These are phyloP conservation scores for Arthrinium puccinioides DNA, from an alignment of 2,329 filamentous ascomycete genomes.

Conservation along the genomic window DNA sequence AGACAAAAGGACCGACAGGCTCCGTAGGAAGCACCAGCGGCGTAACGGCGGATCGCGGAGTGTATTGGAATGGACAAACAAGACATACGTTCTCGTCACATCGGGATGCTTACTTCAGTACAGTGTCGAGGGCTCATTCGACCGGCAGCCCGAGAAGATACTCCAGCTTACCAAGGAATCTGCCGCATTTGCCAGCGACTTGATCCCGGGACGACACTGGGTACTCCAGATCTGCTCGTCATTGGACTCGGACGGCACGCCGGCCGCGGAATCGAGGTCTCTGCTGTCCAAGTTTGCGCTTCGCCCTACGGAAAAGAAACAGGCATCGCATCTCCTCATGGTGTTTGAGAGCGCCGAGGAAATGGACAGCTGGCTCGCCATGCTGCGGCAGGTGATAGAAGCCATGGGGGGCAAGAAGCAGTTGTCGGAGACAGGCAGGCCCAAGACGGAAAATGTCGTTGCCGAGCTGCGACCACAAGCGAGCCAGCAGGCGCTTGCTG, in stretches of 20 bases:
- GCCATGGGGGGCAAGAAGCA: slow-evolving; percentile 59
- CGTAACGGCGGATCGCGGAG: slow-evolving; percentile 31
- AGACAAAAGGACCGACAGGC: slow-evolving; percentile 30
- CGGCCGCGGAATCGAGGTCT: slow-evolving; percentile 47
- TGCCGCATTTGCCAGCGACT: slow-evolving; percentile 72
- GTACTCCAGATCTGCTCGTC: slow-evolving; percentile 68
- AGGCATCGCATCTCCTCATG: slow-evolving; percentile 59
- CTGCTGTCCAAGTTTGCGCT: slow-evolving; percentile 60
- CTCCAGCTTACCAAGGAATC: slow-evolving; percentile 67
- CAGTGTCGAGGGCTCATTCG: slow-evolving; percentile 59
- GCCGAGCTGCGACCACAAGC: slow-evolving; percentile 27
- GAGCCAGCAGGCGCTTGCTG: slow-evolving; percentile 40
- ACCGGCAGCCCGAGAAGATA: slow-evolving; percentile 67
- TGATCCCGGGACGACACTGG: slow-evolving; percentile 74
- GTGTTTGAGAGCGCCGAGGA: slow-evolving; percentile 66
- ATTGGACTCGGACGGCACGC: slow-evolving; percentile 49
- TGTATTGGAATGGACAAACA: slow-evolving; percentile 60
- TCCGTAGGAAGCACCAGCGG: slow-evolving; percentile 41
- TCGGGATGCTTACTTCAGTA: slow-evolving; percentile 73
- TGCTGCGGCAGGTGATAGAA: slow-evolving; percentile 64
- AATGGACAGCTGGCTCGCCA: slow-evolving; percentile 69
- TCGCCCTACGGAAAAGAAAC: slow-evolving; percentile 47
- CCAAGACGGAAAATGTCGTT: slow-evolving; percentile 32
- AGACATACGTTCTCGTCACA: slow-evolving; percentile 65
- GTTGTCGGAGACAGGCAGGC: slow-evolving; percentile 51